Evolutionary conservation across 148 eudicot genomes (phyloP).

Genomic region (Pharnaceum exiguum): DNA sequence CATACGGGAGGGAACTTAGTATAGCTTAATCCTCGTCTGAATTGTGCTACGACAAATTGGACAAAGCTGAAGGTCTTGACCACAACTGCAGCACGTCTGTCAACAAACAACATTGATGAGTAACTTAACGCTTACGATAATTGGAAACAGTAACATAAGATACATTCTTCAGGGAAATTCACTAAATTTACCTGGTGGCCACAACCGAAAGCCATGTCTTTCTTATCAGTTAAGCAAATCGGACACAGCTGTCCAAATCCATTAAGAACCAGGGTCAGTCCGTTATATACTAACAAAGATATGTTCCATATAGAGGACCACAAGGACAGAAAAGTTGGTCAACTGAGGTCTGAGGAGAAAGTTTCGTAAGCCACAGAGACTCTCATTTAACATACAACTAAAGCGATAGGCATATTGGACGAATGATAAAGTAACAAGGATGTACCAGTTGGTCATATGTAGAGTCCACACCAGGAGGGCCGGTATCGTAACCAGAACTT

Average conservation of each 20-base stretch:
- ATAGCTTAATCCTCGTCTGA: conserved; percentile 82
- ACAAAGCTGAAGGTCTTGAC: conserved; percentile 58
- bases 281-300: neutral
- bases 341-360: neutral
- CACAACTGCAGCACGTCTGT: conserved; percentile 88
- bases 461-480: conserved; percentile 38
- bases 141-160: neutral
- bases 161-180: neutral
- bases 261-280: neutral
- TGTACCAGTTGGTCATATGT: conserved; percentile 53
- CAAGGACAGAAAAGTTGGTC: neutral
- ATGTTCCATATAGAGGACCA: neutral
- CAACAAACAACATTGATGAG: neutral
- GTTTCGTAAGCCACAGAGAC: neutral
- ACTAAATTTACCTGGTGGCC: conserved; percentile 72
- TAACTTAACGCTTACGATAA: neutral
- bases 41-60: conserved; percentile 77
- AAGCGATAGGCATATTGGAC: too few species aligned
- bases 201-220: conserved; percentile 97
- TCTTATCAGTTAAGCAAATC: conserved; percentile 70
- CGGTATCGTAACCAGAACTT: conserved; percentile 14
- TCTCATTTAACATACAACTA: neutral
- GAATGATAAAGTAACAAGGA: neutral
- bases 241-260: conserved; percentile 55
- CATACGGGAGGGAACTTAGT: conserved; percentile 30